Conservation (phyloP, 306 rosid species). For the peach (Prunus persica) region DNA sequence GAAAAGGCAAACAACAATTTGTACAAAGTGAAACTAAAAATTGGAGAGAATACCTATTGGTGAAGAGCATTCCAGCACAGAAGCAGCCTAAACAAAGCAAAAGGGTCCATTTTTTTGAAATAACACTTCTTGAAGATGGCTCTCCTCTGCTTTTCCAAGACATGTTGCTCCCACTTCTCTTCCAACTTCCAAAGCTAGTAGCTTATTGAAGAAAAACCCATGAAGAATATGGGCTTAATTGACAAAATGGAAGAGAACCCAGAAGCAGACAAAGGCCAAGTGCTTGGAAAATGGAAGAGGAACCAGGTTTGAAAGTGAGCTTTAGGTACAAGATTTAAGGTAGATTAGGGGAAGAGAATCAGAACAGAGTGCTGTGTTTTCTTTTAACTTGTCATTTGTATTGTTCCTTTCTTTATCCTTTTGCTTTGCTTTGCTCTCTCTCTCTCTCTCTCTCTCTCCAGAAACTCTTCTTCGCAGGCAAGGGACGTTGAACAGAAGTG, state of each 20-base stretch:
- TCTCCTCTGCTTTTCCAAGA: slow-evolving; percentile 77
- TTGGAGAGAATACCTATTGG: slow-evolving; percentile 54
- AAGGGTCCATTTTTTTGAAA: slow-evolving; percentile 69
- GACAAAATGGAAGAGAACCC: slow-evolving; percentile 5
- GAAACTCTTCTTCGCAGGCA: slow-evolving; percentile 60
- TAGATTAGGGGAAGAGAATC: slow-evolving; percentile 13
- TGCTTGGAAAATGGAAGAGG: neutral
- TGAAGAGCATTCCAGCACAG: slow-evolving; percentile 87
- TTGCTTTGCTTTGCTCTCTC: slow-evolving; percentile 23
- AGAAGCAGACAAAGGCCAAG: slow-evolving; percentile 15
- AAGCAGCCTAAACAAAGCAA: slow-evolving; percentile 80
- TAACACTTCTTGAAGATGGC: slow-evolving; percentile 49
- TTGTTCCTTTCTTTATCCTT: slow-evolving; percentile 49
- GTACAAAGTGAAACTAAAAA: neutral
- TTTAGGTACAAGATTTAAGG: slow-evolving; percentile 10
- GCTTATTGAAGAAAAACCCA: slow-evolving; percentile 32
- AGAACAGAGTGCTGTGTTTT: slow-evolving; percentile 17
- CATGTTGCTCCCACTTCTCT: slow-evolving; percentile 39
- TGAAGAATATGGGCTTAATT: slow-evolving; percentile 9
- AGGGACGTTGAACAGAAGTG: slow-evolving; percentile 63
- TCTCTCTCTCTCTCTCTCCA: slow-evolving; percentile 29
- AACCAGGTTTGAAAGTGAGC: slow-evolving; percentile 10
- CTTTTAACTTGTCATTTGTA: slow-evolving; percentile 25
- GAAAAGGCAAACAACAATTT: neutral
- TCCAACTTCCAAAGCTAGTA: slow-evolving; percentile 15